Conservation (phyloP, 1,139 yeast species). For the Diutina catenulata region DNA sequence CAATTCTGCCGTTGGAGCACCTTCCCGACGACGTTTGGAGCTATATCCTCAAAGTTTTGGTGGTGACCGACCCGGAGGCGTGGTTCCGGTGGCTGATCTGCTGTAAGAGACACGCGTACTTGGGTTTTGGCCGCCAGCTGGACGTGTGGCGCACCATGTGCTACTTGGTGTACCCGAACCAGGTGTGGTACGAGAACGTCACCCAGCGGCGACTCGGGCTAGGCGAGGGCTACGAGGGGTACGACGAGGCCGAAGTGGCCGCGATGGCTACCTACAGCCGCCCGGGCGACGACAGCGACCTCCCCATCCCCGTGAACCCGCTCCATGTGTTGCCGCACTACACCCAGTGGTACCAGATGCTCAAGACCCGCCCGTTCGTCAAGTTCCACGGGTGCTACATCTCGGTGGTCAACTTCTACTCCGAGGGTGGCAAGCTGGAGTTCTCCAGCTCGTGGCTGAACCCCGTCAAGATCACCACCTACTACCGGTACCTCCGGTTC, state of each 20-base stretch:
- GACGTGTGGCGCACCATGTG: conserved; percentile 49
- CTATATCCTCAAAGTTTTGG: conserved; percentile 40
- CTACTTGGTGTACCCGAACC: conserved; percentile 38
- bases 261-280: too few relatives aligned
- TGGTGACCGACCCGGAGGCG: conserved; percentile 42
- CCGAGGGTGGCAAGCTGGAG: conserved; percentile 65
- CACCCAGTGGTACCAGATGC: conserved; percentile 46
- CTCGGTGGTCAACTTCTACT: conserved; percentile 70
- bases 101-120: conserved; percentile 47
- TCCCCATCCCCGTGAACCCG: conserved; percentile 34
- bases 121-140: conserved; percentile 43
- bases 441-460: conserved; percentile 58
- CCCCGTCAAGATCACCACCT: conserved; percentile 77
- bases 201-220: conserved; percentile 6
- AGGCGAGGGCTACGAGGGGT: too few relatives aligned
- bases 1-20: conserved; percentile 43
- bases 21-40: conserved; percentile 59
- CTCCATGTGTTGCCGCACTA: conserved; percentile 32
- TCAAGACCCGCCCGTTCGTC: conserved; percentile 44
- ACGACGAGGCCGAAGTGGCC: too few relatives aligned
- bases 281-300: conserved; percentile 13
- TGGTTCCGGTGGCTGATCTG: conserved; percentile 57
- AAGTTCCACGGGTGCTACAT: conserved; percentile 79
- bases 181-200: conserved; percentile 11
- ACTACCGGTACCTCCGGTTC: conserved; percentile 75